phyloP scores from a whole-genome alignment of 1,284 basidiomycete genomes.

The Earliella scabrosa region DNA sequence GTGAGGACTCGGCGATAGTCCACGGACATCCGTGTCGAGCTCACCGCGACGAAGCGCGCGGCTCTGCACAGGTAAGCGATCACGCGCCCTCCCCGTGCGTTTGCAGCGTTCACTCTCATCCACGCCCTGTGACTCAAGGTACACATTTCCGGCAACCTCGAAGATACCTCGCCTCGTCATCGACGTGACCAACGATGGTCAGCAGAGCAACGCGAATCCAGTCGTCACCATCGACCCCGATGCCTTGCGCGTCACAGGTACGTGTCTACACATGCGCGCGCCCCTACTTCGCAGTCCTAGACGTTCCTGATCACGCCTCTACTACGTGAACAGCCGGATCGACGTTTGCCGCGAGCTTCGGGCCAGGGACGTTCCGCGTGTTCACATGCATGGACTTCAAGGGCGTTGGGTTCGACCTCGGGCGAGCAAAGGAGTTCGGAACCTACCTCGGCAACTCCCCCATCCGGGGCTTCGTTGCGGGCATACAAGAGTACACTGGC shows the following conservation, averaged over 20 bases:
- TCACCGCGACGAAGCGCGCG: conserved; percentile 58
- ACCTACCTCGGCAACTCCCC: conserved; percentile 58
- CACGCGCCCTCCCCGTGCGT: neutral
- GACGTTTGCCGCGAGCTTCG: conserved; percentile 53
- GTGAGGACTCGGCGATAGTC: conserved; percentile 39
- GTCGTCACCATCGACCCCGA: conserved; percentile 48
- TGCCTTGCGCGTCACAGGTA: conserved; percentile 49
- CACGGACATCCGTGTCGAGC: conserved; percentile 58
- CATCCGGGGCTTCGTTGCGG: conserved; percentile 3
- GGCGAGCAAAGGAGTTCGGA: conserved; percentile 52
- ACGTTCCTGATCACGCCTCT: neutral
- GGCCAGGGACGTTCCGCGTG: conserved; percentile 58
- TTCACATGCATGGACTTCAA: conserved; percentile 66
- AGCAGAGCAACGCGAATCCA: conserved; percentile 51
- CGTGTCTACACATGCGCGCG: too few species aligned
- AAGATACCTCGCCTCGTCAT: conserved; percentile 52
- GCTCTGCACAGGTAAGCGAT: conserved; percentile 54
- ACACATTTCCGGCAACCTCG: conserved; percentile 35
- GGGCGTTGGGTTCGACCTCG: conserved; percentile 53
- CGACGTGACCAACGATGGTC: conserved; percentile 64
- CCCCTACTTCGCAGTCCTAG: too few species aligned
- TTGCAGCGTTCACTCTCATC: neutral
- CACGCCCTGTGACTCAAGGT: conserved; percentile 22
- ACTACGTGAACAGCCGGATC: conserved; percentile 33
- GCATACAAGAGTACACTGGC: conserved; percentile 10